A percentile compares a stretch with the other conserved stretches of the same genome.
Evolutionary conservation across 1,284 basidiomycete species (phyloP).

Genomic region (Cryptococcus sp.): DNA sequence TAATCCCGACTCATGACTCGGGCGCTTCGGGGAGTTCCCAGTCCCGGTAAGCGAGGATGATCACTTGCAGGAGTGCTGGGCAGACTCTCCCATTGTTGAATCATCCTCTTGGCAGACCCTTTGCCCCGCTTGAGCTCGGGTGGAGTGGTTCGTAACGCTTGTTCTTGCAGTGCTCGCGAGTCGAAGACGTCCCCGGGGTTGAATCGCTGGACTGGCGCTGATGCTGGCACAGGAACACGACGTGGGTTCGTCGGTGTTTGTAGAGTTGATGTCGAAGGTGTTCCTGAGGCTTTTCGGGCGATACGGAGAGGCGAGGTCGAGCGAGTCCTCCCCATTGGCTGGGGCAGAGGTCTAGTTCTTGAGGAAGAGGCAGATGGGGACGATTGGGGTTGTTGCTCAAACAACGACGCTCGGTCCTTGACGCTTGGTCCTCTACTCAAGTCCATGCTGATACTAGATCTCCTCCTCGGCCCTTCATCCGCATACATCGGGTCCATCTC

Average conservation of each 20-base stretch:
- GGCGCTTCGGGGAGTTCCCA: constrained; percentile 3
- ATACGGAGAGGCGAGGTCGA: constrained; percentile 33
- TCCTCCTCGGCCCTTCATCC: constrained; percentile 10
- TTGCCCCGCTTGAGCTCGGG: constrained; percentile 16
- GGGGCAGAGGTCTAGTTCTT: constrained; percentile 13
- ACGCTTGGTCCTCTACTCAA: constrained; percentile 29
- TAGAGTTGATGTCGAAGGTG: background rate
- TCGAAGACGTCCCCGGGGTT: background rate
- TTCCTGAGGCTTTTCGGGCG: constrained; percentile 7
- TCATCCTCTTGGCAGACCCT: constrained; percentile 40
- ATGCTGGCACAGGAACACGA: constrained; percentile 29
- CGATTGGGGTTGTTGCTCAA: constrained; percentile 27
- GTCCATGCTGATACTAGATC: constrained; percentile 12
- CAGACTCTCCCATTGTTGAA: constrained; percentile 45
- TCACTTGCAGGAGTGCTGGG: constrained; percentile 10
- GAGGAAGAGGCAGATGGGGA: constrained; percentile 13
- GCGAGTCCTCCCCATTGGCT: constrained; percentile 17
- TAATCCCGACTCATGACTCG: constrained; percentile 34
- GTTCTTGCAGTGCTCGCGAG: constrained; percentile 7
- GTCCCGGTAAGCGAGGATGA: constrained; percentile 4
- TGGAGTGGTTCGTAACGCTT: background rate
- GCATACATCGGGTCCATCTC: constrained; percentile 12
- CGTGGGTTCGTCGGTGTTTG: constrained; percentile 14
- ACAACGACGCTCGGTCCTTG: constrained; percentile 28
- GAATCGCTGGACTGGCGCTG: constrained; percentile 20